These are phyloP conservation scores for Fusarium virguliforme DNA, from an alignment of 2,329 filamentous ascomycete genomes.

Conservation along the genomic window DNA sequence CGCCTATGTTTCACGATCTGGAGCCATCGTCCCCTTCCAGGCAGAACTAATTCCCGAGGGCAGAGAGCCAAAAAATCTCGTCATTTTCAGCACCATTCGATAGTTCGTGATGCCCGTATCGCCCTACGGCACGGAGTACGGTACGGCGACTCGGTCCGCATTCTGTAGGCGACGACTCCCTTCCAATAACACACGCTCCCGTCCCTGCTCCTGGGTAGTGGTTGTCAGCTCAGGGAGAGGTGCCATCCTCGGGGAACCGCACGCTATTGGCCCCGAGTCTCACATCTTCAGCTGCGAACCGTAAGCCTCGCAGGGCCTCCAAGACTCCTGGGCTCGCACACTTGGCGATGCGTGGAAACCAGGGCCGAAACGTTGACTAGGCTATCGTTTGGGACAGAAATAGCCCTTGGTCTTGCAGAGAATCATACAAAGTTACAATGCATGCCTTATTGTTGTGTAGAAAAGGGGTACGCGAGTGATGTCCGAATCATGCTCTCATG, in stretches of 20 bases:
- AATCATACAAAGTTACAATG: slow-evolving; percentile 12
- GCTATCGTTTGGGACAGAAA: slow-evolving; percentile 33
- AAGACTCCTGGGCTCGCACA: slow-evolving; percentile 24
- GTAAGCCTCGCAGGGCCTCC: slow-evolving; percentile 36
- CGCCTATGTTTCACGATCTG: slow-evolving; percentile 42
- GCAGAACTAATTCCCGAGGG: slow-evolving; percentile 11
- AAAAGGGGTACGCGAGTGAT: slow-evolving; percentile 27
- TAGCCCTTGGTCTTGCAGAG: slow-evolving; percentile 28
- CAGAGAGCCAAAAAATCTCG: background rate
- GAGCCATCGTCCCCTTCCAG: slow-evolving; percentile 25
- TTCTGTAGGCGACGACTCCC: slow-evolving; percentile 13
- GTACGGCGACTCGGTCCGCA: slow-evolving; percentile 1
- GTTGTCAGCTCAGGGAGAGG: slow-evolving; percentile 36
- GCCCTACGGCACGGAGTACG: background rate
- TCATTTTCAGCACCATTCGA: slow-evolving; percentile 20
- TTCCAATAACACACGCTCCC: slow-evolving; percentile 34
- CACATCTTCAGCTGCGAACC: slow-evolving; percentile 36
- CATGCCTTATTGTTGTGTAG: background rate
- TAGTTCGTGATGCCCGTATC: slow-evolving; percentile 14
- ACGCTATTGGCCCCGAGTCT: slow-evolving; percentile 35
- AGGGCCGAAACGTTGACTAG: slow-evolving; percentile 26
- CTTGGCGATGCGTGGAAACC: slow-evolving; percentile 24
- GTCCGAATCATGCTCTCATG: slow-evolving; percentile 9
- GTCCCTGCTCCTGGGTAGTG: slow-evolving; percentile 27
- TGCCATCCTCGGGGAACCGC: slow-evolving; percentile 9